Percentiles rank a stretch among this genome's conserved stretches.
Conservation (phyloP, 495 filamentous ascomycete genomes). For the Lepidopterella palustris region DNA sequence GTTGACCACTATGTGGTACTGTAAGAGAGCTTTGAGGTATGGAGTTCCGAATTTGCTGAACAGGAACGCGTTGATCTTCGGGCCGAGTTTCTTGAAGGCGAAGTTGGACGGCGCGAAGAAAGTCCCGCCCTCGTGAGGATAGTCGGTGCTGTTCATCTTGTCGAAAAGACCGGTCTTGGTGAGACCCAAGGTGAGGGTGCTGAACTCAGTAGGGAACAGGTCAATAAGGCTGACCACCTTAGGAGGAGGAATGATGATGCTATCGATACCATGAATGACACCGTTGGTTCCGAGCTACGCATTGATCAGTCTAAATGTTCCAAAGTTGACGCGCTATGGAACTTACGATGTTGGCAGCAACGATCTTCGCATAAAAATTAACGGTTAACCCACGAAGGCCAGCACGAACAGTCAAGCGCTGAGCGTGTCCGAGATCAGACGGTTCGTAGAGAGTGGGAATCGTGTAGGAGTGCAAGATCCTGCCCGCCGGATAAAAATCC, state of each 20-base stretch:
- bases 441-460: slow-evolving; percentile 59
- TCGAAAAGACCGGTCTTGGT: slow-evolving; percentile 58
- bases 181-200: slow-evolving; percentile 66
- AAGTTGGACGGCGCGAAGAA: slow-evolving; percentile 71
- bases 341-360: slow-evolving; percentile 60
- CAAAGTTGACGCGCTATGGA: neutral
- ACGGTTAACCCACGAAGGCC: slow-evolving; percentile 54
- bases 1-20: slow-evolving; percentile 70
- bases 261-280: slow-evolving; percentile 68
- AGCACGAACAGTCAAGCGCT: slow-evolving; percentile 59
- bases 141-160: slow-evolving; percentile 39
- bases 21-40: slow-evolving; percentile 65
- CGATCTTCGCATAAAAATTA: slow-evolving; percentile 65
- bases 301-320: neutral
- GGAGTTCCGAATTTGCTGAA: slow-evolving; percentile 62
- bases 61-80: slow-evolving; percentile 64
- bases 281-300: slow-evolving; percentile 60
- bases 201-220: slow-evolving; percentile 64
- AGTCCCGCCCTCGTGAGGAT: slow-evolving; percentile 50
- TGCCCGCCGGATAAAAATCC: slow-evolving; percentile 53
- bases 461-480: slow-evolving; percentile 57
- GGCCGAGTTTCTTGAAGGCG: slow-evolving; percentile 66
- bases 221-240: slow-evolving; percentile 52
- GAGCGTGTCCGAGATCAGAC: slow-evolving; percentile 52
- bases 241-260: slow-evolving; percentile 67